phyloP scores from a whole-genome alignment of 2,329 filamentous ascomycete species.

The Curvularia lunata region DNA sequence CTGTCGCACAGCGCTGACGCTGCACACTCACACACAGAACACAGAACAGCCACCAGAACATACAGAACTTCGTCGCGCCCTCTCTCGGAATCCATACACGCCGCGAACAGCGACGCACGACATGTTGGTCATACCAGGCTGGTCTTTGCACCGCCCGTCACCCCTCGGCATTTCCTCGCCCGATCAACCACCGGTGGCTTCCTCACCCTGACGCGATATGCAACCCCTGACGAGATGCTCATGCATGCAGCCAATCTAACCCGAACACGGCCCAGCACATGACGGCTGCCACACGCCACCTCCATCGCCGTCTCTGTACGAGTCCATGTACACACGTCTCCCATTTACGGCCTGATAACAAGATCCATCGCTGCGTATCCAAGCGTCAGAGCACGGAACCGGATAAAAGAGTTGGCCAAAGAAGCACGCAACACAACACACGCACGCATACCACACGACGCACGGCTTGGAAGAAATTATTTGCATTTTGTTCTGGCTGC shows the following conservation, averaged over 20 bases:
- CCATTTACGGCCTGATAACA: neutral
- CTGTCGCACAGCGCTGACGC: slow-evolving; percentile 16
- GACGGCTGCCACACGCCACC: neutral
- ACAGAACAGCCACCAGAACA: slow-evolving; percentile 6
- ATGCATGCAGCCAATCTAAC: slow-evolving; percentile 2
- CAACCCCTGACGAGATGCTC: neutral
- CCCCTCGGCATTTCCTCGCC: slow-evolving; percentile 5
- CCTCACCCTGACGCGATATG: slow-evolving; percentile 3
- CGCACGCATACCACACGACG: neutral
- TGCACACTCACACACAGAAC: slow-evolving; percentile 3
- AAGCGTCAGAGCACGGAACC: neutral
- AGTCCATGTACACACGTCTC: neutral
- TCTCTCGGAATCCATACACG: neutral
- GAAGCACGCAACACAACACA: slow-evolving; percentile 11
- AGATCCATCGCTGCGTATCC: neutral
- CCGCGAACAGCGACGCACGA: slow-evolving; percentile 15
- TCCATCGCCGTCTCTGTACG: neutral
- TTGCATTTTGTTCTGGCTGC: slow-evolving; percentile 19
- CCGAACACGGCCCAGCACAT: neutral
- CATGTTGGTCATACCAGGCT: neutral
- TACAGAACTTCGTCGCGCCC: slow-evolving; percentile 1
- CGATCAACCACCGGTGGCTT: neutral
- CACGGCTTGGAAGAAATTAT: slow-evolving; percentile 16
- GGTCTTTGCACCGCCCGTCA: slow-evolving; percentile 5
- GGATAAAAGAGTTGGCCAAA: slow-evolving; percentile 1